Evolutionary conservation across 768 basidiomycete genomes (phyloP), one percentile per base, ranked within the genome.

Genomic region (Hortiboletus flavorubellus): DNA sequence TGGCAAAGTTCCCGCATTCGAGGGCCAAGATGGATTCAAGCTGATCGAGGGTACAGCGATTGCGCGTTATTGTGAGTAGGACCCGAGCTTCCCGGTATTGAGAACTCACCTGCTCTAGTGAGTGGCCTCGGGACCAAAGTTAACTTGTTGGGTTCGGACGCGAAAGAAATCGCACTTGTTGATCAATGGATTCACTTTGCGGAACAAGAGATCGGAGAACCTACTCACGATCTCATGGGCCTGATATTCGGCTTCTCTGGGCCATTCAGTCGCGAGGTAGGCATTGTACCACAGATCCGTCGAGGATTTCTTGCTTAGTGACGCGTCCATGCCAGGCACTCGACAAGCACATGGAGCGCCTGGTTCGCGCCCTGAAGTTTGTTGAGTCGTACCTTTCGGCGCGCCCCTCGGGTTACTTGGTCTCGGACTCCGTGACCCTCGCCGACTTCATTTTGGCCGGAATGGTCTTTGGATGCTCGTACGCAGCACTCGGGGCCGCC

Each of bases 181-280:
- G 62, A 67, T 50, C 65, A 66, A 15, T 67, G 64, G 62, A 12
- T 46, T 5, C 65, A 62, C 41, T 67, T 59, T 43, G 53, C 48
- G 8, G 64, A 67, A 18, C 48, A 49, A 2, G 65, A 66, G 16
- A 48, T 67, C 23, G 37, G 55, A 3, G 6, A 0, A 0, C 47
- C 55, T 7, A 1, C 3, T 0, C 14, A 40, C 8, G 9, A 0
- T n/a, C 10, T 38, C 40, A 29, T 39, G 12, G 29, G 40, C 8
- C 1, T 41, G 38, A 9, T 64, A 12, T 50, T 33, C 14, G 56
- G 54, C 1, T 43, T 35, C 4, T 1, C 18, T 18, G 39, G 41
- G 0, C 30, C 50, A 1, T 64, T 63, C 46, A 55, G 5, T 34
- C 56, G 29, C 18, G 54, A 64, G 52, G 63, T 64, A 15, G 18